Evolutionary conservation across 2,329 filamentous ascomycete species (phyloP), one percentile per base, ranked within the genome.

Genomic region (Samsoniella hepiali): DNA sequence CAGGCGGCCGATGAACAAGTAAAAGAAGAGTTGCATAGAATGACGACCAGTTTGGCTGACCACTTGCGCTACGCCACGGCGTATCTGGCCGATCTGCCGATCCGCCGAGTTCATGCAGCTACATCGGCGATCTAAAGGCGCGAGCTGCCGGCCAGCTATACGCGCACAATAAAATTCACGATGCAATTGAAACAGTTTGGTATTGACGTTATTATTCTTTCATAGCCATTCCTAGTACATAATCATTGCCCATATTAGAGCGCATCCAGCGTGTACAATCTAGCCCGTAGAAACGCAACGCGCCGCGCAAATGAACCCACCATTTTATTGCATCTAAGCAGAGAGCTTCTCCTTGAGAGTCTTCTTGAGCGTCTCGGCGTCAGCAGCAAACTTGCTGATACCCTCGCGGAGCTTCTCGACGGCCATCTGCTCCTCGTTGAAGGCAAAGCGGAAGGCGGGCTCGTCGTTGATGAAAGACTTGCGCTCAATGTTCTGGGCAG

Each of bases 351-450:
- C 79, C 85, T 89, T 89, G 75, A 99, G 85, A 74, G 96, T 93
- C 68, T 87, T 85, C 90, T 98, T 98, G 72, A 99, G 88, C 65
- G 92, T 96, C 69, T 93, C 82, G 70, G 95, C 93, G 75, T 99
- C 95, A 71, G 95, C 95, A 65, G 95, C 94, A 75, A 99, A 99
- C 84, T 97, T 97, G 85, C 91, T 96, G 85, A 99, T 99, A 81
- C 95, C 95, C 83, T 99, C 95, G 67, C 93, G 91, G 72, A 99
- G 88, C 90, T 99, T 99, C 89, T 98, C 93, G 70, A 96, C 92
- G 68, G 91, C 95, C 95, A 99, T 99, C 79, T 94, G 90, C 75
- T 99, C 93, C 86, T 99, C 95, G 86, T 99, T 99, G 88, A 99
- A 97, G 81, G 93, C 91, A 84, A 97, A 99, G 78, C 95, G 93